phyloP scores from a whole-genome alignment of 805 yeast species.

The Pichia nakasei region DNA sequence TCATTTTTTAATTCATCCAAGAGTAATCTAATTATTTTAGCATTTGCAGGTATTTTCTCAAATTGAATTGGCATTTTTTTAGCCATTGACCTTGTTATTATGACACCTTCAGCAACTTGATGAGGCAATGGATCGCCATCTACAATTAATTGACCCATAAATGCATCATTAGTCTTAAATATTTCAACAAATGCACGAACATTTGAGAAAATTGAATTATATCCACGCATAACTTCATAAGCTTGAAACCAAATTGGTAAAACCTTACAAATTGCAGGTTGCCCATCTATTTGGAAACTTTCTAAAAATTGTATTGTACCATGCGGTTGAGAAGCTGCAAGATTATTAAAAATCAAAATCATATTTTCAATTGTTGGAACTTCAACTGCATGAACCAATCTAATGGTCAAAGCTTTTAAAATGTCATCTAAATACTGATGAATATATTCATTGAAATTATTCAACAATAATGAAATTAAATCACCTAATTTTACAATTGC shows the following conservation, averaged over 20 bases:
- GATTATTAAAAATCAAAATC: conserved; percentile 63
- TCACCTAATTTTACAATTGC: conserved; percentile 77
- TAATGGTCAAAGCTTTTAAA: conserved; percentile 61
- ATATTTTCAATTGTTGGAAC: conserved; percentile 71
- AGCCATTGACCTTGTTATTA: conserved; percentile 81
- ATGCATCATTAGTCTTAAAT: conserved; percentile 46
- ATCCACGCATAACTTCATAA: conserved; percentile 75
- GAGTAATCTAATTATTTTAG: conserved; percentile 65
- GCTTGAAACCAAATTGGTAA: conserved; percentile 77
- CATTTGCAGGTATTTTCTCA: conserved; percentile 57
- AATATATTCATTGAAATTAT: conserved; percentile 29
- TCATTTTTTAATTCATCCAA: conserved; percentile 64
- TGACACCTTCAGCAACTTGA: conserved; percentile 41
- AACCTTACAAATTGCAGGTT: conserved; percentile 43
- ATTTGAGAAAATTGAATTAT: conserved; percentile 55
- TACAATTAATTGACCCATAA: conserved; percentile 46
- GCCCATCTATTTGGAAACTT: conserved; percentile 24
- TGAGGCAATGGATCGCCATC: conserved; percentile 71
- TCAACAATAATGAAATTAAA: conserved; percentile 24
- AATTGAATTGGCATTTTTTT: conserved; percentile 52
- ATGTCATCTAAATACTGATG: conserved; percentile 44
- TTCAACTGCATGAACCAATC: conserved; percentile 60
- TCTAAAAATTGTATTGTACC: conserved; percentile 58
- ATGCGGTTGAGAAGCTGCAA: conserved; percentile 53
- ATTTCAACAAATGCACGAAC: conserved; percentile 66